Evolutionary conservation across 1,284 basidiomycete genomes (phyloP).

Genomic region (Pyrrhoderma lamaoense): DNA sequence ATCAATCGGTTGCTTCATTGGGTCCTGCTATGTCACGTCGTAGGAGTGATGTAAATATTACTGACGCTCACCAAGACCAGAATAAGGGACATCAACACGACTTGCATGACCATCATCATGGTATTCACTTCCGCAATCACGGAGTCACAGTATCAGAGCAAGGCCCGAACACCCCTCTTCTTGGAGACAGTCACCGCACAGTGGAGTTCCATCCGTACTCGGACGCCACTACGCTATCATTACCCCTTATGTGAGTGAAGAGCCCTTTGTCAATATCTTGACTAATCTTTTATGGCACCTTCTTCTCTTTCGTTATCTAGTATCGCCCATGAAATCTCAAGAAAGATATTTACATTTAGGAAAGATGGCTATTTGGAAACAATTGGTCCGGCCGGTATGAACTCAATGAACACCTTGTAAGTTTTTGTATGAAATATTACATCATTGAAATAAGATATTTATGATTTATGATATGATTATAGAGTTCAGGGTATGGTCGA

Average conservation of each 20-base stretch:
- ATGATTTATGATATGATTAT: not conserved
- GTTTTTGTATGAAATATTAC: slow-evolving; percentile 21
- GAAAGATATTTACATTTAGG: slow-evolving; percentile 65
- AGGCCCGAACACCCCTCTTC: slow-evolving; percentile 47
- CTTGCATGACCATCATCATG: slow-evolving; percentile 1
- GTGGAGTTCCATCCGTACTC: slow-evolving; percentile 55
- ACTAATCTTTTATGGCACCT: slow-evolving; percentile 20
- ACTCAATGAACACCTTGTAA: slow-evolving; percentile 63
- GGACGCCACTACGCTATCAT: slow-evolving; percentile 51
- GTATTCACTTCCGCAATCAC: slow-evolving; percentile 22
- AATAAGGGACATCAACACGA: not conserved
- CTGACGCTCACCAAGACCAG: not conserved
- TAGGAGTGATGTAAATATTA: not conserved
- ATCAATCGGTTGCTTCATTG: slow-evolving; percentile 9
- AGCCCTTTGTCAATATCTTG: no score
- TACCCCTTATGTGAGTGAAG: slow-evolving; percentile 61
- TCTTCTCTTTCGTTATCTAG: slow-evolving; percentile 30
- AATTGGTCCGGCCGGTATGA: slow-evolving; percentile 76
- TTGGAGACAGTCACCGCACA: slow-evolving; percentile 46
- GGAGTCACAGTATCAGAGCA: slow-evolving; percentile 31
- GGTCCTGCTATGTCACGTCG: slow-evolving; percentile 4
- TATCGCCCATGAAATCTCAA: slow-evolving; percentile 72
- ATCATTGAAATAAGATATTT: not conserved
- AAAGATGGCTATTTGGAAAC: slow-evolving; percentile 75
- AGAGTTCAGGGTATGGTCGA: slow-evolving; percentile 77